A percentile compares a stretch with the other conserved stretches of the same genome.
phyloP scores from a whole-genome alignment of 441 rosid species.

The Hura crepitans region DNA sequence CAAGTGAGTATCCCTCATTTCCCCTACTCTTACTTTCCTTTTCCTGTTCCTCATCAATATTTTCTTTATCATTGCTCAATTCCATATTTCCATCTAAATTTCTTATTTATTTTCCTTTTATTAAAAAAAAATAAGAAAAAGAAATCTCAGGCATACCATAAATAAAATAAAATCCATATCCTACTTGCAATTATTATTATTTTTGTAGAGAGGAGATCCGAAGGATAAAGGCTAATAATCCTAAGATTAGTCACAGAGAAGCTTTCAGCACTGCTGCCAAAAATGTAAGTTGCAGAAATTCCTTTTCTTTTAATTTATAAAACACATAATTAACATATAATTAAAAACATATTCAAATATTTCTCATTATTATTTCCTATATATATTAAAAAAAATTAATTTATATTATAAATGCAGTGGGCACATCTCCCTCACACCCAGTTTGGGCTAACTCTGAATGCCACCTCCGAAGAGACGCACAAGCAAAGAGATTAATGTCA shows the following conservation, averaged over 20 bases:
- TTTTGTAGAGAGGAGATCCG: slow-evolving; percentile 54
- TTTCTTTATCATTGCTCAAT: too few relatives aligned
- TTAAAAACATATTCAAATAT: too few relatives aligned
- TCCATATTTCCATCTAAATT: too few relatives aligned
- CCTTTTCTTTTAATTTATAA: not conserved
- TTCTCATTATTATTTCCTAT: too few relatives aligned
- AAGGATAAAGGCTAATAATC: slow-evolving; percentile 50
- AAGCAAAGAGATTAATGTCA: not conserved
- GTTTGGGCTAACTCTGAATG: slow-evolving; percentile 9
- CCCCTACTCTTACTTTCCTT: not conserved
- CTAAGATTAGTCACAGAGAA: slow-evolving; percentile 47
- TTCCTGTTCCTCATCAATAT: too few relatives aligned
- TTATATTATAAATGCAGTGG: slow-evolving; percentile 15
- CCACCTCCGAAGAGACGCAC: not conserved
- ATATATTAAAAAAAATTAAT: too few relatives aligned
- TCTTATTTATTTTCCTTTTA: too few relatives aligned
- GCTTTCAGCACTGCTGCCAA: slow-evolving; percentile 57
- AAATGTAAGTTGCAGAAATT: slow-evolving; percentile 33
- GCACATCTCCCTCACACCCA: slow-evolving; percentile 23
- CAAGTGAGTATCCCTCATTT: slow-evolving; percentile 14
- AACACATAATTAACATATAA: too few relatives aligned
- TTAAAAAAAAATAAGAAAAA: too few relatives aligned
- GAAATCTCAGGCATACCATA: too few relatives aligned
- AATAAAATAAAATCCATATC: too few relatives aligned
- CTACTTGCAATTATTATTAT: too few relatives aligned